These are phyloP conservation scores for Incumbomyces delicatus DNA, from an alignment of 2,329 filamentous ascomycete species.

Conservation along the genomic window DNA sequence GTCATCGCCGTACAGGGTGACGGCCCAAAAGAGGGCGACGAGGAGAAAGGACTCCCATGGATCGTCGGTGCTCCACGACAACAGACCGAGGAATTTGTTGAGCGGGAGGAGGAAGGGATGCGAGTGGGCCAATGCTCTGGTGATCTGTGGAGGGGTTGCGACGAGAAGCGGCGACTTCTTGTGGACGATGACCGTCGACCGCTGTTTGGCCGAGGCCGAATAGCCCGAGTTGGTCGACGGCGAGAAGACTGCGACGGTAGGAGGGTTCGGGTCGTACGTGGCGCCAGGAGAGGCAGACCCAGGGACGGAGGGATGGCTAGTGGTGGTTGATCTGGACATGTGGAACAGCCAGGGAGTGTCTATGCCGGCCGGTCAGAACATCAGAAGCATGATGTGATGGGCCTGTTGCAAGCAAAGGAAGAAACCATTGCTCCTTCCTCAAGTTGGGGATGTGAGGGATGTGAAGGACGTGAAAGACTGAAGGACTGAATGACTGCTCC, in stretches of 20 bases:
- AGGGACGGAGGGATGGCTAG: conserved; percentile 27
- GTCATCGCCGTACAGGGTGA: conserved; percentile 74
- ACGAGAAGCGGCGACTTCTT: conserved; percentile 90
- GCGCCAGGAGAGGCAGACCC: conserved; percentile 26
- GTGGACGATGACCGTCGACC: conserved; percentile 88
- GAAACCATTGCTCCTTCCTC: too few species aligned
- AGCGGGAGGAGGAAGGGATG: conserved; percentile 87
- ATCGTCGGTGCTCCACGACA: conserved; percentile 91
- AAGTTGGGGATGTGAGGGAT: too few species aligned
- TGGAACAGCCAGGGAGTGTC: conserved; percentile 46
- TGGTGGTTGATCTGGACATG: conserved; percentile 37
- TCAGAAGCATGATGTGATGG: not conserved
- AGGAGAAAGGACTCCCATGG: conserved; percentile 95
- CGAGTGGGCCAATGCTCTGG: conserved; percentile 85
- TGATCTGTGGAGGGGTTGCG: conserved; percentile 89
- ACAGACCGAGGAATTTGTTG: conserved; percentile 71
- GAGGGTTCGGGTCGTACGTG: conserved; percentile 42
- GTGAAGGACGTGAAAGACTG: too few species aligned
- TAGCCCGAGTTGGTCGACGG: conserved; percentile 65
- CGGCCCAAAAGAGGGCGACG: conserved; percentile 74
- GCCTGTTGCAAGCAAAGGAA: too few species aligned
- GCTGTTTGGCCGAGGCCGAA: conserved; percentile 60
- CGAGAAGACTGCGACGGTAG: conserved; percentile 84
- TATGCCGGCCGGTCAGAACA: conserved; percentile 19
- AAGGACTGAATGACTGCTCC: too few species aligned